A percentile compares a stretch with the other conserved stretches of the same genome.
Conservation (phyloP, 1,284 basidiomycete species). For the Bondarzewia mesenterica region DNA sequence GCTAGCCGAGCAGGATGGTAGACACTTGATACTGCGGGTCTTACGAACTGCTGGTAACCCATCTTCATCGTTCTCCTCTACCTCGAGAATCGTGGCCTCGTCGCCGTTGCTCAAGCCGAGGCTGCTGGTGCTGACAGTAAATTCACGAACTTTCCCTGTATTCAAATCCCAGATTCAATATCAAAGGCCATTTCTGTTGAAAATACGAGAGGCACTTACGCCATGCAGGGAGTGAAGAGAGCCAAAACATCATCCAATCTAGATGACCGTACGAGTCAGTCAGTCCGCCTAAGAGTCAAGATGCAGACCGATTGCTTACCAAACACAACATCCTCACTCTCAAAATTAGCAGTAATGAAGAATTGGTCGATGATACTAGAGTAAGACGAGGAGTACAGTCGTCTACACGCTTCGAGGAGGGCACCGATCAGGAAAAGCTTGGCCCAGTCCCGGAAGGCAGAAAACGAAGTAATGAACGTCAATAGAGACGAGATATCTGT, state of each 20-base stretch:
- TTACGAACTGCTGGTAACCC: not conserved
- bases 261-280: constrained; percentile 1
- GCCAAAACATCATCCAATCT: constrained; percentile 28
- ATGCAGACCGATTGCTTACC: constrained; percentile 10
- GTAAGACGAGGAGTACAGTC: constrained; percentile 35
- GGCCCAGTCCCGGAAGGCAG: constrained; percentile 54
- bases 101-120: constrained; percentile 16
- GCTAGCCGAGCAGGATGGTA: constrained; percentile 20
- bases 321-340: constrained; percentile 38
- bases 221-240: constrained; percentile 25
- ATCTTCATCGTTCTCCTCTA: constrained; percentile 16
- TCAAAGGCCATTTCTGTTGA: not conserved
- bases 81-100: constrained; percentile 8
- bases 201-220: constrained; percentile 13
- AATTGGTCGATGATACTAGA: constrained; percentile 38
- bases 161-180: not conserved
- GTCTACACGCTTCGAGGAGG: constrained; percentile 47
- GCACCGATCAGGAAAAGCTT: constrained; percentile 57
- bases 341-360: constrained; percentile 56
- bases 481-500: constrained; percentile 30
- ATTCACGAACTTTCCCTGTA: constrained; percentile 22
- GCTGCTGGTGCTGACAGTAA: constrained; percentile 22
- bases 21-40: constrained; percentile 19
- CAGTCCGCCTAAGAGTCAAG: not conserved
- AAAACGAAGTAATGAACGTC: constrained; percentile 29